These are phyloP conservation scores for Ustilago hordei DNA, from an alignment of 1,284 basidiomycete genomes.

Conservation along the genomic window DNA sequence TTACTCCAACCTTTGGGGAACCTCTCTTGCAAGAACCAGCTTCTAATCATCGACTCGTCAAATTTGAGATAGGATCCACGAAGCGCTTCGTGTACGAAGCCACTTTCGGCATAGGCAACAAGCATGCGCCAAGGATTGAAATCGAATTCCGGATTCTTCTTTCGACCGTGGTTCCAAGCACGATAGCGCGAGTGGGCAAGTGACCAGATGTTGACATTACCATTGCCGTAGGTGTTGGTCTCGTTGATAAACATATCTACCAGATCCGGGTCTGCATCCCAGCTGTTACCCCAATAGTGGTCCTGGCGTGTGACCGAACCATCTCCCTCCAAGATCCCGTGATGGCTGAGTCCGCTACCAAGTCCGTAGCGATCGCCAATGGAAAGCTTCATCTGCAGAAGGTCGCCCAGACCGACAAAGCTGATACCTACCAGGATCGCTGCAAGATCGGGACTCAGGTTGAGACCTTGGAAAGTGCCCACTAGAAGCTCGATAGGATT, in stretches of 20 bases:
- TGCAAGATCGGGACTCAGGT: constrained; percentile 63
- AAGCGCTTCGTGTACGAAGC: constrained; percentile 38
- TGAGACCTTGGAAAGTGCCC: constrained; percentile 45
- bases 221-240: constrained; percentile 38
- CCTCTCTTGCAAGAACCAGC: constrained; percentile 36
- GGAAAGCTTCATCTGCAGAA: constrained; percentile 49
- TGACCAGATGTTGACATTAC: constrained; percentile 23
- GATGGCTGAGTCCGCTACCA: constrained; percentile 30
- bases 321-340: constrained; percentile 42
- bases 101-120: constrained; percentile 41
- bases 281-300: constrained; percentile 45
- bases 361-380: constrained; percentile 38
- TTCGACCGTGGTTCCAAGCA: constrained; percentile 18
- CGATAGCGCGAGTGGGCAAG: constrained; percentile 40
- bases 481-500: constrained; percentile 56
- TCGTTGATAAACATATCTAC: constrained; percentile 40
- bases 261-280: constrained; percentile 23
- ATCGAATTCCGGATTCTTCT: constrained; percentile 33
- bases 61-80: constrained; percentile 36
- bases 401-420: constrained; percentile 62
- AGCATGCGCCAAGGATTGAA: constrained; percentile 48
- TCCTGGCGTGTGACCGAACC: constrained; percentile 42
- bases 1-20: constrained; percentile 40
- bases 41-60: constrained; percentile 37
- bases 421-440: constrained; percentile 57